A percentile compares a stretch with the other conserved stretches of the same genome.
Evolutionary conservation across 1,284 basidiomycete species (phyloP).

Genomic region (Pyrrhoderma noxium): DNA sequence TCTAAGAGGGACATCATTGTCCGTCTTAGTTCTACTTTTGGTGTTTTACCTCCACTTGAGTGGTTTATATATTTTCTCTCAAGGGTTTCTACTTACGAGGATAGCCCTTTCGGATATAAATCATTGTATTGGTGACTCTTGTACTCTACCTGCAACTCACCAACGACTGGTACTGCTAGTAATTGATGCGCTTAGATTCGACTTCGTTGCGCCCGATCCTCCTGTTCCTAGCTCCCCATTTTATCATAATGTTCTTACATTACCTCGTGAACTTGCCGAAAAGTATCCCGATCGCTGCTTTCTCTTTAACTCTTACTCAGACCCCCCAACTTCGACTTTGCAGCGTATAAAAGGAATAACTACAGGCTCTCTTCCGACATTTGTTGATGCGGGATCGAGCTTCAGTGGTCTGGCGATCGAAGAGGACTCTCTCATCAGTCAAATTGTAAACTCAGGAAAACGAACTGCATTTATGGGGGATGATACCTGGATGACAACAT

Average conservation of each 20-base stretch:
- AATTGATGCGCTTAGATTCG: constrained; percentile 91
- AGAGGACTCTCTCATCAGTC: constrained; percentile 79
- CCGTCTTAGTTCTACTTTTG: constrained; percentile 40
- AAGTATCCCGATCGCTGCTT: constrained; percentile 65
- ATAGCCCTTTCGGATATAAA: constrained; percentile 64
- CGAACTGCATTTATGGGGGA: constrained; percentile 89
- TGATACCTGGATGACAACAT: constrained; percentile 92
- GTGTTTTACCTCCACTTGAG: constrained; percentile 53
- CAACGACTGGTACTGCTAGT: constrained; percentile 78
- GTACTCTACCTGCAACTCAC: constrained; percentile 58
- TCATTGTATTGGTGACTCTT: constrained; percentile 37
- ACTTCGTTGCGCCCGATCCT: constrained; percentile 80
- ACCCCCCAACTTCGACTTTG: constrained; percentile 93
- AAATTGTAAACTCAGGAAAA: constrained; percentile 47
- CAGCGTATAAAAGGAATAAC: constrained; percentile 95
- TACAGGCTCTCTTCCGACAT: constrained; percentile 93
- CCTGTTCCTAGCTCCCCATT: constrained; percentile 54
- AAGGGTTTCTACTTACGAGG: constrained; percentile 83
- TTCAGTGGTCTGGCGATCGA: constrained; percentile 82
- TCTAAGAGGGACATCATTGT: constrained; percentile 11
- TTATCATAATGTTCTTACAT: constrained; percentile 77
- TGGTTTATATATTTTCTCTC: constrained; percentile 75
- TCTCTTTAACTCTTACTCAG: constrained; percentile 84
- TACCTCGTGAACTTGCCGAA: constrained; percentile 67
- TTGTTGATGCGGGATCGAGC: constrained; percentile 89